These are phyloP conservation scores for Stagonosporopsis cucurbitacearum DNA, from an alignment of 2,329 filamentous ascomycete species.

Conservation along the genomic window DNA sequence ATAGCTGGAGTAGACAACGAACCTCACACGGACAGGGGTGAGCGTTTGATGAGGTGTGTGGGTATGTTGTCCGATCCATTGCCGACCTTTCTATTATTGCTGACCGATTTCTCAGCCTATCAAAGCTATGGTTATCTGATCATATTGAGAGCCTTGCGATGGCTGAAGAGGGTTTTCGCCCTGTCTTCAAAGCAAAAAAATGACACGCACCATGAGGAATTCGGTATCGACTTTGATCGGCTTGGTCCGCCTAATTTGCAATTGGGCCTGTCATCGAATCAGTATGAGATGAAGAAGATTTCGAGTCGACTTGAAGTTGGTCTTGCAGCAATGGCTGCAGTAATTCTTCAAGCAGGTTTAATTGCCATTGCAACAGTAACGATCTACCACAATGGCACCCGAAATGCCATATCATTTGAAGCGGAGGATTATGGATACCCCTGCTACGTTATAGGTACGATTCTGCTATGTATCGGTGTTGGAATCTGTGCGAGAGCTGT, in stretches of 20 bases:
- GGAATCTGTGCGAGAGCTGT: neutral
- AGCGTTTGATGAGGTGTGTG: too few species aligned
- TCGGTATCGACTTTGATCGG: too few species aligned
- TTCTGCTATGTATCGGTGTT: neutral
- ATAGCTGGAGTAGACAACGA: too few species aligned
- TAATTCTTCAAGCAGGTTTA: neutral
- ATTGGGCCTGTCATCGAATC: neutral
- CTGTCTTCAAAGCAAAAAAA: too few species aligned
- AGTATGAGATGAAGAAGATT: neutral
- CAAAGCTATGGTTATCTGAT: too few species aligned
- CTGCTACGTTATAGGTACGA: neutral
- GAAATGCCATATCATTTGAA: neutral
- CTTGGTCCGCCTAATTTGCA: slow-evolving; percentile 3
- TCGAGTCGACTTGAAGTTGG: neutral
- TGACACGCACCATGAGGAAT: too few species aligned
- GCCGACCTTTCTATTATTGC: too few species aligned
- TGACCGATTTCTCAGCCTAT: too few species aligned
- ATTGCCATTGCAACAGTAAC: slow-evolving; percentile 3
- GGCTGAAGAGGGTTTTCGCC: too few species aligned
- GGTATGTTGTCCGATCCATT: too few species aligned
- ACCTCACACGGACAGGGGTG: too few species aligned
- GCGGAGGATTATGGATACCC: neutral
- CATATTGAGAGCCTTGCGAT: too few species aligned
- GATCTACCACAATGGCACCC: neutral
- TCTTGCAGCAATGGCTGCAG: neutral